A percentile compares a stretch with the other conserved stretches of the same genome.
Evolutionary conservation across 305 asterid species (phyloP).

Genomic region (Nicotiana rustica): DNA sequence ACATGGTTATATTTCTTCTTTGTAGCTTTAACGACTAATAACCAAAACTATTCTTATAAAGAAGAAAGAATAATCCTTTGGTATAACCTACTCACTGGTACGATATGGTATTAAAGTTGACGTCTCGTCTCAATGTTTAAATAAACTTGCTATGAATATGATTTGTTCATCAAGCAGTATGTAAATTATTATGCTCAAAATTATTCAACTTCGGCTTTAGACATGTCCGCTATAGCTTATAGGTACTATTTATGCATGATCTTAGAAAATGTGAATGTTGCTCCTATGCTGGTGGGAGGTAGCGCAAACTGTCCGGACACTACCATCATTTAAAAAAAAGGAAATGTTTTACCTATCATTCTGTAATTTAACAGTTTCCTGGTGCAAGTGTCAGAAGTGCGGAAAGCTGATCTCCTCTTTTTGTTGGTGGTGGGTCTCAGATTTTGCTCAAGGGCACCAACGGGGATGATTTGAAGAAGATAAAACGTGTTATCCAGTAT

Average conservation of each 20-base stretch:
- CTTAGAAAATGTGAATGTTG: slow-evolving; percentile 13
- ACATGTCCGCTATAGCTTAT: slow-evolving; percentile 15
- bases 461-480: slow-evolving; percentile 84
- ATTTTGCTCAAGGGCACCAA: slow-evolving; percentile 86
- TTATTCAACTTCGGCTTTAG: background rate
- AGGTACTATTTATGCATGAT: slow-evolving; percentile 23
- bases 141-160: slow-evolving; percentile 21
- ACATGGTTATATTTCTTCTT: slow-evolving; percentile 24
- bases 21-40: slow-evolving; percentile 3
- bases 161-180: slow-evolving; percentile 23
- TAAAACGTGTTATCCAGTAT: slow-evolving; percentile 72
- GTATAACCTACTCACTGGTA: background rate
- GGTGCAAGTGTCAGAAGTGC: slow-evolving; percentile 21
- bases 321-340: background rate
- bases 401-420: slow-evolving; percentile 15
- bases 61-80: slow-evolving; percentile 21
- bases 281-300: too few relatives aligned
- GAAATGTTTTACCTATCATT: slow-evolving; percentile 9
- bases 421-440: slow-evolving; percentile 51
- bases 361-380: slow-evolving; percentile 21
- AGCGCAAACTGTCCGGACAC: too few relatives aligned
- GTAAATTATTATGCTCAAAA: background rate
- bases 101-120: slow-evolving; percentile 13
- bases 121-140: background rate
- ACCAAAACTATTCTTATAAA: slow-evolving; percentile 19